A percentile compares a stretch with the other conserved stretches of the same genome.
These are phyloP conservation scores for Phytophthora fragariae DNA, from an alignment of 352 stramenopile species.

Conservation along the genomic window DNA sequence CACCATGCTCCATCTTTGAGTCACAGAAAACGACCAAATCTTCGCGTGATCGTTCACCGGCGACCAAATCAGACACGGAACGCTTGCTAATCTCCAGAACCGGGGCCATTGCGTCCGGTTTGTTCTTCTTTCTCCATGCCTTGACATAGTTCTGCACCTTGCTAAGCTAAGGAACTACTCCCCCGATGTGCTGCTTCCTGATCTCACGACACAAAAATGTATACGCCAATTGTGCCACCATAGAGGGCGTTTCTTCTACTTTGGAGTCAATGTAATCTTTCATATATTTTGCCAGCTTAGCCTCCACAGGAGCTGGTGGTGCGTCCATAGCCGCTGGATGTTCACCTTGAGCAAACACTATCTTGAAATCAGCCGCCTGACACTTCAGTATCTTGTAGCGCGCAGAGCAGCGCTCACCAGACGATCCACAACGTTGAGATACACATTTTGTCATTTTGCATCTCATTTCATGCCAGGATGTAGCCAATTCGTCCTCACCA, in stretches of 20 bases:
- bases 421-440: not conserved
- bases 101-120: not conserved
- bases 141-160: not conserved
- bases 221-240: not conserved
- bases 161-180: not conserved
- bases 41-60: not conserved
- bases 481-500: not conserved
- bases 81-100: not conserved
- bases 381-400: not conserved
- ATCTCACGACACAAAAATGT: not conserved
- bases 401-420: not conserved
- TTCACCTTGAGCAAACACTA: not conserved
- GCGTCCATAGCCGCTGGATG: not conserved
- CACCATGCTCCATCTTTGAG: not conserved
- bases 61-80: not conserved
- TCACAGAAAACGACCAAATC: not conserved
- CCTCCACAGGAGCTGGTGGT: not conserved
- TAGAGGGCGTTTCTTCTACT: not conserved
- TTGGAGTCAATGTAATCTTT: not conserved
- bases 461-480: not conserved
- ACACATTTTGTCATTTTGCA: not conserved
- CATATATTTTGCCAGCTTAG: not conserved
- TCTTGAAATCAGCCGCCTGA: not conserved
- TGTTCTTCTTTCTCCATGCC: not conserved
- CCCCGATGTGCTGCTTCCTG: not conserved